Evolutionary conservation across 2,329 filamentous ascomycete species (phyloP).

Genomic region (Diaporthe citri): DNA sequence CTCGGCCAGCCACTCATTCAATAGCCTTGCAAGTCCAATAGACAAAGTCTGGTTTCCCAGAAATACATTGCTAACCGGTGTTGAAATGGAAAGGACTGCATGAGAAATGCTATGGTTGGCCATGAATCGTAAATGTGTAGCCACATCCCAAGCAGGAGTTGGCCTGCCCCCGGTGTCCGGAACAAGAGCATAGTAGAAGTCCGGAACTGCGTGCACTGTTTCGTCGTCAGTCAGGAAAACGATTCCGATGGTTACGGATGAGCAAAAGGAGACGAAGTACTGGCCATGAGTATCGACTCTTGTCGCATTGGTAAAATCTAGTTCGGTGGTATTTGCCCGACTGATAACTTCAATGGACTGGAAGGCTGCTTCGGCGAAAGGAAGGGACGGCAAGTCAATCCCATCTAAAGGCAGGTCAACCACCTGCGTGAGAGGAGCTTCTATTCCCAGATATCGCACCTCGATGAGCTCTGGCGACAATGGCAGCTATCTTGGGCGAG

Average conservation of each 20-base stretch:
- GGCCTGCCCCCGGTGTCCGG: neutral
- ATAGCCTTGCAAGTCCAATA: neutral
- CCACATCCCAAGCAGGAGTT: neutral
- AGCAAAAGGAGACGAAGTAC: neutral
- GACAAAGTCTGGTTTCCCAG: neutral
- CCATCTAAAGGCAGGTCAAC: neutral
- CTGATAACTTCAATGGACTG: neutral
- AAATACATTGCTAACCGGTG: neutral
- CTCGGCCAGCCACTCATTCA: constrained; percentile 12
- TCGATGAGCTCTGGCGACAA: neutral
- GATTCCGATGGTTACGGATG: too few relatives aligned
- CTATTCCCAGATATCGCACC: neutral
- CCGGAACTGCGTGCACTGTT: neutral
- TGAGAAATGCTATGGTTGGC: constrained; percentile 4
- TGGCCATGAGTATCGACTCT: constrained; percentile 6
- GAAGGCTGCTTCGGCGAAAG: constrained; percentile 3
- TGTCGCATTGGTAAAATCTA: neutral
- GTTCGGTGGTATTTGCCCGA: neutral
- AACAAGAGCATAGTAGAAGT: neutral
- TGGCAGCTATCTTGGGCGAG: neutral
- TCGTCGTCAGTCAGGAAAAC: neutral
- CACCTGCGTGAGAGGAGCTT: too few relatives aligned
- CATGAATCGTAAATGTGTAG: constrained; percentile 3
- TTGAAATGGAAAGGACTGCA: constrained; percentile 3
- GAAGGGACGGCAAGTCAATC: constrained; percentile 3